Evolutionary conservation across 2,329 filamentous ascomycete genomes (phyloP), one percentile per base, ranked within the genome.

Genomic region (Rasamsonia emersonii): DNA sequence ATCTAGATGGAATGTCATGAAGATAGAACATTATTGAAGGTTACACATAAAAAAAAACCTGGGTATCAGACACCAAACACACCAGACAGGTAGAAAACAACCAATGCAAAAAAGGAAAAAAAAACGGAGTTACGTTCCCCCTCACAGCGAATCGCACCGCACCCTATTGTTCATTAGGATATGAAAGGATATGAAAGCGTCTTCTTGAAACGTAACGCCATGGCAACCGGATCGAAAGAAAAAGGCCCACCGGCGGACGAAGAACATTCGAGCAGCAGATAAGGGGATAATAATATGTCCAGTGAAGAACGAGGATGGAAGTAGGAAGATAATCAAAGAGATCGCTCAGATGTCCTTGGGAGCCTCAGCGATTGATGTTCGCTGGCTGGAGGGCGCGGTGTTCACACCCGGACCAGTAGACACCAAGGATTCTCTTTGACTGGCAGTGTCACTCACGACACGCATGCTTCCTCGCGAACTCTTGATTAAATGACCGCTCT

Each of bases 401-500:
- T 44, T 51, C 29, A 59, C 39, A 2, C 44, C 29, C 16, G 52
- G 46, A 16, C 48, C n/a, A n/a, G n/a, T n/a, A n/a, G n/a, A n/a
- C n/a, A n/a, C n/a, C n/a, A n/a, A 38, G 13, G 57, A 58, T 21
- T 44, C 43, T 30, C 52, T 47, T 36, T 45, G 52, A 32, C 20
- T 35, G 11, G 10, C 15, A 13, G 47, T 50, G 25, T 67, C 68
- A 24, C 52, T 59, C 4, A 69, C 66, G 20, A 82, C 53, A 29
- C 77, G 73, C 30, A 85, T 71, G 49, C 78, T 85, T 24, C 79
- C 82, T 38, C 79, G 68, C 31, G 64, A 63, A 32, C 78, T 71
- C 47, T 82, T 76, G 18, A 84, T 68, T 14, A 85, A 62, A 33
- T 84, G 76, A 14, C 82, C 84, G 32, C 70, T 77, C 46, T 91